phyloP scores from a whole-genome alignment of 1,139 yeast genomes.

The Blastobotrys illinoisensis region DNA sequence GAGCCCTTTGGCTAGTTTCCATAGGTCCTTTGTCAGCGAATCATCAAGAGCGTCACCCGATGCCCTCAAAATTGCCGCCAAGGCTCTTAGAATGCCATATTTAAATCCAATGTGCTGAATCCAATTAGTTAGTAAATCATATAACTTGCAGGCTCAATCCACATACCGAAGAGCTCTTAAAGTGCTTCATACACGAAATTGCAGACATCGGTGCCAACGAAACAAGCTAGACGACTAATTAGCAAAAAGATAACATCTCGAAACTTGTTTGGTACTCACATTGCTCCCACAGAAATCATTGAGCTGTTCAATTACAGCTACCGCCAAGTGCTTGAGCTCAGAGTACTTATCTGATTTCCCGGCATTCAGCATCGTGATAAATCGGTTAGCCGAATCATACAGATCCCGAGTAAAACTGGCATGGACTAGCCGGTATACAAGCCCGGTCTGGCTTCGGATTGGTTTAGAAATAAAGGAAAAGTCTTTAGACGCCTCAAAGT shows the following conservation, averaged over 20 bases:
- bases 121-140: background rate
- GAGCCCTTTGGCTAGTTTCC: conserved; percentile 28
- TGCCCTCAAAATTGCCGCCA: conserved; percentile 21
- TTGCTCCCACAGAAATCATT: conserved; percentile 20
- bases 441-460: conserved; percentile 21
- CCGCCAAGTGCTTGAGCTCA: conserved; percentile 25
- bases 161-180: conserved; percentile 27
- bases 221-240: conserved; percentile 26
- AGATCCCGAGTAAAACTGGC: conserved; percentile 19
- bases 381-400: conserved; percentile 29
- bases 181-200: conserved; percentile 25
- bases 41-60: conserved; percentile 34
- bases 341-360: conserved; percentile 29
- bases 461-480: conserved; percentile 21
- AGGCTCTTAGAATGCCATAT: conserved; percentile 23
- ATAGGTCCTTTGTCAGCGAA: conserved; percentile 29
- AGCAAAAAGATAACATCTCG: background rate
- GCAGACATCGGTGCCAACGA: conserved; percentile 32
- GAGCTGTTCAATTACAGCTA: conserved; percentile 22
- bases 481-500: conserved; percentile 8
- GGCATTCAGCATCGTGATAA: conserved; percentile 19
- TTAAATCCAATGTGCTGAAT: conserved; percentile 27
- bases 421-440: conserved; percentile 19
- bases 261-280: conserved; percentile 17
- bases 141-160: too few species aligned